Conservation (phyloP, 768 basidiomycete genomes). For the Mycena amicta region DNA sequence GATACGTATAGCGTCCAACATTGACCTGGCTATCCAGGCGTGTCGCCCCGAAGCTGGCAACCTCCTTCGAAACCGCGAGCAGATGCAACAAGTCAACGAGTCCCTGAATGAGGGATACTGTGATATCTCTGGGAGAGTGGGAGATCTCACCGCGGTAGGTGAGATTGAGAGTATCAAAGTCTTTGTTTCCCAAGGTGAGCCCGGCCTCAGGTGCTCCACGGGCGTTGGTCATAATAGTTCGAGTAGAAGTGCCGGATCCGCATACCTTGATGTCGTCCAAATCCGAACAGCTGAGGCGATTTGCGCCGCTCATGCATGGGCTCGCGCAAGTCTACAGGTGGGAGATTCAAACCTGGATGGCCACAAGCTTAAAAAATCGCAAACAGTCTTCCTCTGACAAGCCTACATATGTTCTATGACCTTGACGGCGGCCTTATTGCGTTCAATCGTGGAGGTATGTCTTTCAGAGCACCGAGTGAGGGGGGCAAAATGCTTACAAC, state of each 20-base stretch:
- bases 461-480: no score
- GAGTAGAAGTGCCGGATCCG: conserved; percentile 58
- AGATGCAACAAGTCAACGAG: conserved; percentile 74
- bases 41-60: conserved; percentile 70
- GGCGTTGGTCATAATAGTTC: conserved; percentile 1
- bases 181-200: conserved; percentile 62
- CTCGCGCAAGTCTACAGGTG: conserved; percentile 68
- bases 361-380: not conserved
- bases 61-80: conserved; percentile 62
- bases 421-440: conserved; percentile 80
- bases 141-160: conserved; percentile 62
- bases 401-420: conserved; percentile 89
- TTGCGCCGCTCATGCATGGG: conserved; percentile 68
- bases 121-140: conserved; percentile 67
- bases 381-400: conserved; percentile 57
- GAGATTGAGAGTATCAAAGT: conserved; percentile 64
- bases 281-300: conserved; percentile 64
- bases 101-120: conserved; percentile 82
- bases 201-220: not conserved
- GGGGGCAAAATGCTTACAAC: no score
- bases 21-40: conserved; percentile 70
- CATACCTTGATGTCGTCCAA: conserved; percentile 53
- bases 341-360: not conserved
- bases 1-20: conserved; percentile 70
- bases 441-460: conserved; percentile 91